These are phyloP conservation scores for Trypanosoma conorhini DNA, from an alignment of 208 protist genomes.

Conservation along the genomic window DNA sequence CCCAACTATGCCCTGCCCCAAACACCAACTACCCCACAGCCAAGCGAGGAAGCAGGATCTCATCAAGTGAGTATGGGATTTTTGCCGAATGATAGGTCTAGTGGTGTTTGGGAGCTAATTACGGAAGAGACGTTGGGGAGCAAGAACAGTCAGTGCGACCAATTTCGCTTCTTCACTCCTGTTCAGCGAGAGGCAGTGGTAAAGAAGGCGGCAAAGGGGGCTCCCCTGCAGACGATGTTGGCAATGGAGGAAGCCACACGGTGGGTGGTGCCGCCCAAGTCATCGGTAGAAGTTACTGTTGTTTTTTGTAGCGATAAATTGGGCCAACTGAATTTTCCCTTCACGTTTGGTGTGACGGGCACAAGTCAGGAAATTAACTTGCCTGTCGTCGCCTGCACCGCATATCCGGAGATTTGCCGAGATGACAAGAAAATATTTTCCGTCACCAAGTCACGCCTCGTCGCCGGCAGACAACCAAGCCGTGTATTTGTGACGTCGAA, in stretches of 20 bases:
- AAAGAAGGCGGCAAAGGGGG: slow-evolving; percentile 35
- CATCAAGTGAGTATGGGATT: neutral
- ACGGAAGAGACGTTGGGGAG: slow-evolving; percentile 23
- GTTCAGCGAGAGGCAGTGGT: slow-evolving; percentile 59
- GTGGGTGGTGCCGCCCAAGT: slow-evolving; percentile 79
- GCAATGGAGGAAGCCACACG: slow-evolving; percentile 71
- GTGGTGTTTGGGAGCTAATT: slow-evolving; percentile 40
- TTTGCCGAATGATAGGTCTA: slow-evolving; percentile 2
- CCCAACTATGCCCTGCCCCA: neutral
- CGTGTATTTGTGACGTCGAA: slow-evolving; percentile 70
- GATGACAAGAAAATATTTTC: slow-evolving; percentile 90
- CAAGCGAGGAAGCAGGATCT: neutral
- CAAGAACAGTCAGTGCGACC: slow-evolving; percentile 13
- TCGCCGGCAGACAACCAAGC: slow-evolving; percentile 32
- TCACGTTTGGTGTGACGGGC: slow-evolving; percentile 86
- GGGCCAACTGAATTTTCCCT: slow-evolving; percentile 33
- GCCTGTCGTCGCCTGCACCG: slow-evolving; percentile 41
- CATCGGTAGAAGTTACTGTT: slow-evolving; percentile 62
- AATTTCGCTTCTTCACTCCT: slow-evolving; percentile 78
- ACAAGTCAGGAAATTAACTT: slow-evolving; percentile 64
- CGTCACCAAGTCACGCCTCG: slow-evolving; percentile 33
- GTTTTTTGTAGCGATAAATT: slow-evolving; percentile 80
- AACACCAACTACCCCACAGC: neutral
- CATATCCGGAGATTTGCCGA: slow-evolving; percentile 85
- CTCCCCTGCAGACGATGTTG: slow-evolving; percentile 24